Conservation (phyloP, 2,329 filamentous ascomycete genomes). For the Pseudogymnoascus sp. region DNA sequence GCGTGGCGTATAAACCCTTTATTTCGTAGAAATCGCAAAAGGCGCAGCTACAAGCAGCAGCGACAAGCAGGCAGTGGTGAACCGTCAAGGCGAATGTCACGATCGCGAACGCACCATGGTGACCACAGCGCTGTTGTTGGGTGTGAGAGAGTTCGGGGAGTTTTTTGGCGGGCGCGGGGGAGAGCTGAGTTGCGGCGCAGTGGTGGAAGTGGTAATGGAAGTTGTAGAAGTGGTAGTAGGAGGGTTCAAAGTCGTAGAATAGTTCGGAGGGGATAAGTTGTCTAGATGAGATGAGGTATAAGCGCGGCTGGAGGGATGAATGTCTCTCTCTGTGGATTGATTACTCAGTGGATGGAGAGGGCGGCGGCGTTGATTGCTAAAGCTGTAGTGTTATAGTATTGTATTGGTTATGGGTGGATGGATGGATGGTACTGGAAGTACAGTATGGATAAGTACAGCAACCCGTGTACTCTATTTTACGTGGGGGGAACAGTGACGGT, state of each 20-base stretch:
- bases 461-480: neutral
- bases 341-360: neutral
- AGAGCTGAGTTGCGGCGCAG: neutral
- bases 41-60: neutral
- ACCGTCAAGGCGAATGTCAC: constrained; percentile 5
- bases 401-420: neutral
- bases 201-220: neutral
- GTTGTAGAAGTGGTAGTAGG: neutral
- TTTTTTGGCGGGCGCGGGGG: neutral
- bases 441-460: neutral
- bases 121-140: neutral
- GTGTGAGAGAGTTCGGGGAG: neutral
- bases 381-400: neutral
- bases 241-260: too few relatives aligned
- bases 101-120: constrained; percentile 3
- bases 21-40: neutral
- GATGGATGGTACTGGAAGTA: neutral
- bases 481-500: neutral
- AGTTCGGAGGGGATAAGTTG: neutral
- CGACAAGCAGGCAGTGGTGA: neutral
- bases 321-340: neutral
- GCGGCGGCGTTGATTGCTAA: constrained; percentile 3
- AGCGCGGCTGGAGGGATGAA: neutral
- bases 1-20: neutral
- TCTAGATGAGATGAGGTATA: neutral